These are phyloP conservation scores for Mortierella sp. DNA, from an alignment of 371 early-diverging fungal genomes.

Conservation along the genomic window DNA sequence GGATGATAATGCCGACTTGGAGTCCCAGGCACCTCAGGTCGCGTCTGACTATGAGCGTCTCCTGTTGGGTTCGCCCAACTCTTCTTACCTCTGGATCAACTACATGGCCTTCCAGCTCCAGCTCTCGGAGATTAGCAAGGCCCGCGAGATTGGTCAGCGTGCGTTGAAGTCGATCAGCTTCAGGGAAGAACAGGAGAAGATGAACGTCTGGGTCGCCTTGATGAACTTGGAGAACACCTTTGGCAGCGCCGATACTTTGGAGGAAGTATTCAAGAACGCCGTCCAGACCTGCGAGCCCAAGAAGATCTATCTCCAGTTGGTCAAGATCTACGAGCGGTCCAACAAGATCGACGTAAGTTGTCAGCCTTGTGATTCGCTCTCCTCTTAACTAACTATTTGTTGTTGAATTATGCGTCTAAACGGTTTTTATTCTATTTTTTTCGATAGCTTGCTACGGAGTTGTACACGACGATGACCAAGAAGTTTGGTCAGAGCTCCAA, in stretches of 20 bases:
- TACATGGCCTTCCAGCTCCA: conserved; percentile 97
- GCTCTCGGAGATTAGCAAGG: conserved; percentile 90
- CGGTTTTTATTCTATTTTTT: not conserved
- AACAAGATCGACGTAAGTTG: conserved; percentile 75
- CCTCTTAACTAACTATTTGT: not conserved
- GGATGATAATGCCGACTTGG: conserved; percentile 71
- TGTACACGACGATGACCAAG: conserved; percentile 83
- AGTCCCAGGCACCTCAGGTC: conserved; percentile 68
- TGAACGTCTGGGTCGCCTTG: conserved; percentile 96
- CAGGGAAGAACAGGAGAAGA: conserved; percentile 94
- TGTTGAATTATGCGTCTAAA: not conserved
- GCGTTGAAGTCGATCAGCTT: conserved; percentile 94
- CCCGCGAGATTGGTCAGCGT: conserved; percentile 92
- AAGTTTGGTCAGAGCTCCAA: conserved; percentile 90
- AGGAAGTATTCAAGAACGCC: conserved; percentile 88
- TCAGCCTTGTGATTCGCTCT: not conserved
- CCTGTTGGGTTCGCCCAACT: conserved; percentile 94
- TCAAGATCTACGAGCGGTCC: conserved; percentile 89
- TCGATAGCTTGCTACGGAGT: conserved; percentile 73
- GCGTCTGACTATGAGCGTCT: conserved; percentile 89
- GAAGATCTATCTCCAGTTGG: conserved; percentile 87
- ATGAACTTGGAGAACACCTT: conserved; percentile 95
- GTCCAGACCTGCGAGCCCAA: conserved; percentile 87
- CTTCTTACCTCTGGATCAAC: conserved; percentile 97
- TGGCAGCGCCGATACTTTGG: conserved; percentile 84